Evolutionary conservation across 768 basidiomycete genomes (phyloP).

Genomic region (Mycena sanguinolenta): DNA sequence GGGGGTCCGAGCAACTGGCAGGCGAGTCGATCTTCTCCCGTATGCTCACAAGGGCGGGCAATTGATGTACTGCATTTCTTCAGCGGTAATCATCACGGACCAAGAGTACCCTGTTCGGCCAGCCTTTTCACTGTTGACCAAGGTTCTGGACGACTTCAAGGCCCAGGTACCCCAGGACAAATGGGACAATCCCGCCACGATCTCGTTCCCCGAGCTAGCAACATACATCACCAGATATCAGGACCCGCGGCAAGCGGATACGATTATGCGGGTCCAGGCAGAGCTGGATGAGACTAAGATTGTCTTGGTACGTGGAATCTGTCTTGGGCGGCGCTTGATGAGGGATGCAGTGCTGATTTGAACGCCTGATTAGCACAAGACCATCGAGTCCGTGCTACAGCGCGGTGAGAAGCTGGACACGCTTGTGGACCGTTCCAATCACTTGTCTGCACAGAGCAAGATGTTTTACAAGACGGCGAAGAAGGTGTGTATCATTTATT

Average conservation of each 20-base stretch:
- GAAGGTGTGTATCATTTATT: conserved; percentile 72
- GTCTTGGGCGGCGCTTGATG: background rate
- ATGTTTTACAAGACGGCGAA: conserved; percentile 99
- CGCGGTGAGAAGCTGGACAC: conserved; percentile 97
- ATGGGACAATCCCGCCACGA: conserved; percentile 73
- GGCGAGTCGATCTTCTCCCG: conserved; percentile 61
- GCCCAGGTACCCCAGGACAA: conserved; percentile 81
- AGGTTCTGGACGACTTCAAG: conserved; percentile 93
- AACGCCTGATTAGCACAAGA: conserved; percentile 85
- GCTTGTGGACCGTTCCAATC: conserved; percentile 93
- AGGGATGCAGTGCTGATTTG: conserved; percentile 23
- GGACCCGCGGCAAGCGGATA: conserved; percentile 96
- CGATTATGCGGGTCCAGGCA: conserved; percentile 98
- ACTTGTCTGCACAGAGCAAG: conserved; percentile 91
- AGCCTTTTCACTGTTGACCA: conserved; percentile 94
- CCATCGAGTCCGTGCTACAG: conserved; percentile 96
- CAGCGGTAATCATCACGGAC: conserved; percentile 94
- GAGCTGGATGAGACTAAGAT: conserved; percentile 99
- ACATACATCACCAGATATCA: conserved; percentile 93
- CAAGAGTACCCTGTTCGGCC: conserved; percentile 97
- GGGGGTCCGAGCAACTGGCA: conserved; percentile 86
- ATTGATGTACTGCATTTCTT: conserved; percentile 15
- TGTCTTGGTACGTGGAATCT: conserved; percentile 75
- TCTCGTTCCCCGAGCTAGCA: conserved; percentile 82
- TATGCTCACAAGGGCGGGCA: conserved; percentile 11